A percentile compares a stretch with the other conserved stretches of the same genome.
Conservation (phyloP, 2,329 filamentous ascomycete genomes). For the Colletotrichum trifolii region DNA sequence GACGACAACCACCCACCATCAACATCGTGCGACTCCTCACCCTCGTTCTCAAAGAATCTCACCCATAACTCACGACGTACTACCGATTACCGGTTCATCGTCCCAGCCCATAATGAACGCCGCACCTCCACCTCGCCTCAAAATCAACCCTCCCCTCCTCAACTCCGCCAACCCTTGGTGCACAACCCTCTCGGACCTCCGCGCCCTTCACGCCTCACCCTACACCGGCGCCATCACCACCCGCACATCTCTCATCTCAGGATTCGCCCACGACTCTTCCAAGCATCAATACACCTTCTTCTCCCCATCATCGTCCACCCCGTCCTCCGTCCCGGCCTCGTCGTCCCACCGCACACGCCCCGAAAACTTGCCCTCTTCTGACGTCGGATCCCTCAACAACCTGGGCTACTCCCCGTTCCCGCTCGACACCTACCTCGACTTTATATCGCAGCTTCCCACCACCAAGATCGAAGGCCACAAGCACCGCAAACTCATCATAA, state of each 20-base stretch:
- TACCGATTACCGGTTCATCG: no score
- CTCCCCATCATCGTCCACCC: constrained; percentile 50
- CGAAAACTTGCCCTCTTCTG: constrained; percentile 35
- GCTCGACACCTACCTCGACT: constrained; percentile 68
- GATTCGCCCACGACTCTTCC: constrained; percentile 70
- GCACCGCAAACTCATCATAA: constrained; percentile 68
- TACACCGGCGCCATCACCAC: constrained; percentile 80
- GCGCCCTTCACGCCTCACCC: constrained; percentile 67
- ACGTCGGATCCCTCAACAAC: constrained; percentile 70
- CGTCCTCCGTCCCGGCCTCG: constrained; percentile 35
- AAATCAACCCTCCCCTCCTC: constrained; percentile 73
- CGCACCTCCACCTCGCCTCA: constrained; percentile 45
- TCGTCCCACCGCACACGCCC: constrained; percentile 40
- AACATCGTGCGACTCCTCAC: no score
- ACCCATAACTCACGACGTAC: no score
- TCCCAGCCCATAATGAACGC: constrained; percentile 17
- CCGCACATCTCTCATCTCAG: constrained; percentile 73
- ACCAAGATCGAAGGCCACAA: constrained; percentile 25
- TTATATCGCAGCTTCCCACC: constrained; percentile 60
- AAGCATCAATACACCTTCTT: constrained; percentile 77
- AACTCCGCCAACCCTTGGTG: constrained; percentile 85
- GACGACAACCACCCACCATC: no score
- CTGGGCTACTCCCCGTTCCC: constrained; percentile 78
- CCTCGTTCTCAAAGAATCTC: no score
- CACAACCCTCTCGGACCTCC: constrained; percentile 71